A percentile compares a stretch with the other conserved stretches of the same genome.
phyloP scores from a whole-genome alignment of 768 basidiomycete genomes.

The Pleurotus giganteus region DNA sequence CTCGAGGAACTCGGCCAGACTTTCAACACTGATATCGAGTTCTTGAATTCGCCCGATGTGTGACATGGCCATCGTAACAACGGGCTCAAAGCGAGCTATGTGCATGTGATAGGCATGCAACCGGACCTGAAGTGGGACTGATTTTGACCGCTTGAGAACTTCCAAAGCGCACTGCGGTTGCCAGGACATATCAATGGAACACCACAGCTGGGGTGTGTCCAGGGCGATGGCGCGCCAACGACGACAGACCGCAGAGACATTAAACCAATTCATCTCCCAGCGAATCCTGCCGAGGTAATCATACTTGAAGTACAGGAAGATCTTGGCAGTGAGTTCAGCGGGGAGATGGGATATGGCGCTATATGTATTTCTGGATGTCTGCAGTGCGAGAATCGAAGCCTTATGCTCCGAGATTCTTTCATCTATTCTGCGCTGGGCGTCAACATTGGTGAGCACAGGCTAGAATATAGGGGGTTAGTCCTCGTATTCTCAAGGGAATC shows the following conservation, averaged over 20 bases:
- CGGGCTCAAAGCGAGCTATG: neutral
- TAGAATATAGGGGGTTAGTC: too few relatives aligned
- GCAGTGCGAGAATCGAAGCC: neutral
- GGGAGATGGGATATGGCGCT: neutral
- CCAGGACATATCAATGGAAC: neutral
- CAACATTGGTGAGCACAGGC: too few relatives aligned
- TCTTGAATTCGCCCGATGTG: neutral
- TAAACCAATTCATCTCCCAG: neutral
- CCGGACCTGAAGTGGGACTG: neutral
- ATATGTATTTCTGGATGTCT: neutral
- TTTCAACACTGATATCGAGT: neutral
- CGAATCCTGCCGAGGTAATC: neutral
- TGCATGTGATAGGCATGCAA: neutral
- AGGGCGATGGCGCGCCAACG: neutral
- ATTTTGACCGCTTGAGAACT: slow-evolving; percentile 1
- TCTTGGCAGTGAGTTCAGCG: neutral
- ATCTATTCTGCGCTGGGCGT: neutral
- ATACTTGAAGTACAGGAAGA: neutral
- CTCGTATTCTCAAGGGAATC: too few relatives aligned
- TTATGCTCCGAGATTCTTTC: neutral
- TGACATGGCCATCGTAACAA: neutral
- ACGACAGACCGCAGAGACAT: neutral
- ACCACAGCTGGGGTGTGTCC: neutral
- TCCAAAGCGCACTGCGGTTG: neutral
- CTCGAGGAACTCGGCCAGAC: neutral